These are phyloP conservation scores for Phytophthora fragariae DNA, from an alignment of 352 stramenopile species.

Conservation along the genomic window DNA sequence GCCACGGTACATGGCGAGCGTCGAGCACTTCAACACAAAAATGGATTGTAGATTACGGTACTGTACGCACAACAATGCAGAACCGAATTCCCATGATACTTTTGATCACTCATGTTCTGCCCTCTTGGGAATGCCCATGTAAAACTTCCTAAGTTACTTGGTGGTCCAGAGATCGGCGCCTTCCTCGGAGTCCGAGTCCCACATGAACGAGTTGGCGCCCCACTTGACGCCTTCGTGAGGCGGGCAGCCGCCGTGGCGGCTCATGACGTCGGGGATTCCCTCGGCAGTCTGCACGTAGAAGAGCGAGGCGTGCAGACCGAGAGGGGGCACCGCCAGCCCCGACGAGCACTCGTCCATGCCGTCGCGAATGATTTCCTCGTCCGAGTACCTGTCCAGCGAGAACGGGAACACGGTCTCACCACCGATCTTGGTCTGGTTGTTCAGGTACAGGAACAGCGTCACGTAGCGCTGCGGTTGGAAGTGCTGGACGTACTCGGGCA, in stretches of 20 bases:
- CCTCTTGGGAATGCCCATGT: too few relatives aligned
- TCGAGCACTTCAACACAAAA: not conserved
- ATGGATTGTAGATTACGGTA: not conserved
- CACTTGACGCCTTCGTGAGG: constrained; percentile 88
- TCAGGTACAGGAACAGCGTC: constrained; percentile 98
- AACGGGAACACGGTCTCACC: constrained; percentile 98
- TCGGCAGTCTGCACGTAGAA: constrained; percentile 89
- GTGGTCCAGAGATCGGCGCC: constrained; percentile 81
- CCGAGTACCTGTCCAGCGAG: constrained; percentile 75
- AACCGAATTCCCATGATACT: too few relatives aligned
- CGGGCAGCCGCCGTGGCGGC: constrained; percentile 84
- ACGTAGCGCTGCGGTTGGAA: constrained; percentile 95
- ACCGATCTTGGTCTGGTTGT: constrained; percentile 93
- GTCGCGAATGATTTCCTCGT: constrained; percentile 72
- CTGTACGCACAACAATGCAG: too few relatives aligned
- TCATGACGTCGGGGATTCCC: constrained; percentile 79
- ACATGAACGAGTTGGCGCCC: constrained; percentile 90
- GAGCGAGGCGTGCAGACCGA: constrained; percentile 75
- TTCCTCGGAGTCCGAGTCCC: constrained; percentile 86
- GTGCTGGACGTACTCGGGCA: constrained; percentile 75
- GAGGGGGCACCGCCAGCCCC: constrained; percentile 76
- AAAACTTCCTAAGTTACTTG: constrained; percentile 47
- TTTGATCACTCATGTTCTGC: too few relatives aligned
- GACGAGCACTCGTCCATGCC: constrained; percentile 87
- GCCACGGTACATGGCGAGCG: not conserved